Conservation (phyloP, 495 filamentous ascomycete species). For the Aspergillus avenaceus region DNA sequence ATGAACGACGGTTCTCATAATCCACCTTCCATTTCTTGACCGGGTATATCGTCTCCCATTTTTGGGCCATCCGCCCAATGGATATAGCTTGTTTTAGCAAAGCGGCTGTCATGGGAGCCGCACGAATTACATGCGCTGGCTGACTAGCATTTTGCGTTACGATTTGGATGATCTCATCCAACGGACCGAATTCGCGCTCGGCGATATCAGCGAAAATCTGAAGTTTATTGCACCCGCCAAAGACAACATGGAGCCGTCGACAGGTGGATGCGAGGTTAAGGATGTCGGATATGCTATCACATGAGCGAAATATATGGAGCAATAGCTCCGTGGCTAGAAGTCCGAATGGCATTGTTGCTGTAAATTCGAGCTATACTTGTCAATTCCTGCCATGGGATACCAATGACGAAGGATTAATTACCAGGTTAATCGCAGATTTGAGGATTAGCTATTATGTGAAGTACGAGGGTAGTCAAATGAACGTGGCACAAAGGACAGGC, state of each 20-base stretch:
- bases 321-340: constrained; percentile 59
- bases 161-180: constrained; percentile 56
- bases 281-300: constrained; percentile 47
- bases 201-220: constrained; percentile 48
- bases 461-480: neutral
- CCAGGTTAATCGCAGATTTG: too few species aligned
- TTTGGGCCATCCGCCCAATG: constrained; percentile 54
- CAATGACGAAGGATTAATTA: too few species aligned
- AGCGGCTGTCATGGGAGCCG: constrained; percentile 45
- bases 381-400: too few species aligned
- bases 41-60: constrained; percentile 67
- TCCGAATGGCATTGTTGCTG: constrained; percentile 42
- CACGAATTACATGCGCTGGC: constrained; percentile 46
- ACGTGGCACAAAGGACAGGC: neutral
- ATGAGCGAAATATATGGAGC: constrained; percentile 56
- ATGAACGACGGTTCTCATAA: constrained; percentile 58
- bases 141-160: constrained; percentile 56
- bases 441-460: neutral
- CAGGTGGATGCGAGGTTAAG: constrained; percentile 52
- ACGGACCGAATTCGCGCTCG: constrained; percentile 57
- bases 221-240: constrained; percentile 48
- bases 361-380: constrained; percentile 3
- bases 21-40: constrained; percentile 60
- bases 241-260: constrained; percentile 50
- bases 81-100: constrained; percentile 55